phyloP scores from a whole-genome alignment of 768 basidiomycete genomes.

The Tulasnella sp. region DNA sequence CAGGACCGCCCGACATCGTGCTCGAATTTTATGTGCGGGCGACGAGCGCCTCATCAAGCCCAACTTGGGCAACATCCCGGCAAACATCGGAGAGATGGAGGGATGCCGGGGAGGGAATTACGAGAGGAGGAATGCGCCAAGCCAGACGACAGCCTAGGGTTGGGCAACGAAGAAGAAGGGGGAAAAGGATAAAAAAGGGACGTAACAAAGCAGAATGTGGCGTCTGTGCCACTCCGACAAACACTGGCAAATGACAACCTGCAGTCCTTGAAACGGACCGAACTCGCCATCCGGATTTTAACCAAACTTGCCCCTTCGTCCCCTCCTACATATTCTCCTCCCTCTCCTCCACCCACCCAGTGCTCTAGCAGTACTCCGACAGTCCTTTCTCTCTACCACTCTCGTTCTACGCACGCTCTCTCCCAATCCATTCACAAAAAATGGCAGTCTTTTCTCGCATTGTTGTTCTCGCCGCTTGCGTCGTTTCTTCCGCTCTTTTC shows the following conservation, averaged over 20 bases:
- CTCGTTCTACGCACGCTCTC: slow-evolving; percentile 14
- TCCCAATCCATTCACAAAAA: neutral
- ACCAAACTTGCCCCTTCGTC: neutral
- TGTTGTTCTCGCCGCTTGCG: slow-evolving; percentile 48
- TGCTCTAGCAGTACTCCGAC: slow-evolving; percentile 40
- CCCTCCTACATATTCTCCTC: slow-evolving; percentile 1
- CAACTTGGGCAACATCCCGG: too few relatives aligned
- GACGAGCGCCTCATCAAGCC: too few relatives aligned
- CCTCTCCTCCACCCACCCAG: neutral
- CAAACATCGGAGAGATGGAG: too few relatives aligned
- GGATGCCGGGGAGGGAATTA: neutral
- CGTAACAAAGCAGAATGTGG: neutral
- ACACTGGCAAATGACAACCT: neutral
- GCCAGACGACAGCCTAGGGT: neutral
- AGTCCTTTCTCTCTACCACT: slow-evolving; percentile 30
- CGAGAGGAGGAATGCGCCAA: neutral
- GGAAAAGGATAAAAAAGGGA: neutral
- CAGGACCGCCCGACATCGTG: too few relatives aligned
- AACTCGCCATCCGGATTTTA: neutral
- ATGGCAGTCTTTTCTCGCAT: slow-evolving; percentile 58
- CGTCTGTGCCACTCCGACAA: neutral
- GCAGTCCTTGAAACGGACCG: slow-evolving; percentile 4
- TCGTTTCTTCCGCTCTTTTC: slow-evolving; percentile 45
- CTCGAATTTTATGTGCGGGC: too few relatives aligned
- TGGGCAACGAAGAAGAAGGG: neutral